A percentile compares a stretch with the other conserved stretches of the same genome.
phyloP scores from a whole-genome alignment of 2,329 filamentous ascomycete species.

The Epichloe gansuensis region DNA sequence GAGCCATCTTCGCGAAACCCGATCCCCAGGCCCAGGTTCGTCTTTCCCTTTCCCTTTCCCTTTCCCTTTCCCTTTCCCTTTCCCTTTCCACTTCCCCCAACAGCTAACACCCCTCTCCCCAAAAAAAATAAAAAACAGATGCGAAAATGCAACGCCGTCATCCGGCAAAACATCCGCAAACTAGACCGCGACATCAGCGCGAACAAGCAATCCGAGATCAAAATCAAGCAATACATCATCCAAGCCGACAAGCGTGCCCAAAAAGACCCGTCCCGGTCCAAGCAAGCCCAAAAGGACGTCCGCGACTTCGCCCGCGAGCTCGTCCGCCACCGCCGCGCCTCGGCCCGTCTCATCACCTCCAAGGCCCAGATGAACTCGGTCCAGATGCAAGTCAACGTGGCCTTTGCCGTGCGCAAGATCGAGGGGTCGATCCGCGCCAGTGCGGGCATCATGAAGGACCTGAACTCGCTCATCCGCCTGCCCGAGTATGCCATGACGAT shows the following conservation, averaged over 20 bases:
- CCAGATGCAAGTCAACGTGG: slow-evolving; percentile 95
- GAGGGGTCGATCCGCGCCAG: slow-evolving; percentile 79
- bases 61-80: slow-evolving; percentile 3
- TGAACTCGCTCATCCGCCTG: slow-evolving; percentile 72
- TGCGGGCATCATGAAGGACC: slow-evolving; percentile 93
- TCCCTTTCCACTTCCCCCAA: slow-evolving; percentile 4
- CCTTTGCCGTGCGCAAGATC: slow-evolving; percentile 90
- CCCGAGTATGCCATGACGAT: slow-evolving; percentile 83
- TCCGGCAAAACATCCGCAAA: slow-evolving; percentile 82
- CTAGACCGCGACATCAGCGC: slow-evolving; percentile 83
- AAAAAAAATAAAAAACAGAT: too few relatives aligned
- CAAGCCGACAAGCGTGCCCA: slow-evolving; percentile 71
- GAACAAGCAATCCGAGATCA: slow-evolving; percentile 66
- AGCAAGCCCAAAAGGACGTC: slow-evolving; percentile 69
- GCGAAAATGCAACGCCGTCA: slow-evolving; percentile 85
- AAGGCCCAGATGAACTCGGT: slow-evolving; percentile 89
- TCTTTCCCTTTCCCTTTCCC: slow-evolving; percentile 29
- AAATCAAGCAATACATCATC: slow-evolving; percentile 75
- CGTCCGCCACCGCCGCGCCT: slow-evolving; percentile 66
- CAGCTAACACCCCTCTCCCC: too few relatives aligned
- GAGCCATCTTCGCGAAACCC: slow-evolving; percentile 77
- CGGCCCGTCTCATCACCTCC: slow-evolving; percentile 62
- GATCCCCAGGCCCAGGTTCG: slow-evolving; percentile 75
- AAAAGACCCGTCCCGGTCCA: slow-evolving; percentile 63
- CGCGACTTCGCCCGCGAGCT: slow-evolving; percentile 83